Evolutionary conservation across 805 yeast genomes (phyloP).

Genomic region (Cyberlindnera bimundalis): DNA sequence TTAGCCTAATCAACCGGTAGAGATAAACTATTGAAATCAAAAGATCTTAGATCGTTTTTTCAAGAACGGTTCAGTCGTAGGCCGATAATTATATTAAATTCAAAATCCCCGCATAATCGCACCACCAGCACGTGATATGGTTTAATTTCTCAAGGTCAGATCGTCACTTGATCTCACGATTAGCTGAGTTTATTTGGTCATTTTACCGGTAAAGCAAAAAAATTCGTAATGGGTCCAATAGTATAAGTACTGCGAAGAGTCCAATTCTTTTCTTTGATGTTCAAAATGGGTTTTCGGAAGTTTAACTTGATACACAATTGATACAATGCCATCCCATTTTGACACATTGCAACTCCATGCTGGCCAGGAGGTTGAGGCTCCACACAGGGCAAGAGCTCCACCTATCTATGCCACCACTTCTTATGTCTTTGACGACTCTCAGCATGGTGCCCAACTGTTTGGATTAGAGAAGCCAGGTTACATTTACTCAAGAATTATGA

Average conservation of each 20-base stretch:
- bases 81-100: no score
- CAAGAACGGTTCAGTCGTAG: no score
- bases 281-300: no score
- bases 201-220: not conserved
- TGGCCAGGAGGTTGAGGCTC: slow-evolving; percentile 72
- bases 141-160: not conserved
- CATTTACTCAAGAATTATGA: slow-evolving; percentile 86
- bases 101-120: not conserved
- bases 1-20: no score
- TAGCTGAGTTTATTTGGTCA: not conserved
- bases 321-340: slow-evolving; percentile 51
- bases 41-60: no score
- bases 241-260: not conserved
- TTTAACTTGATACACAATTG: not conserved
- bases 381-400: slow-evolving; percentile 70
- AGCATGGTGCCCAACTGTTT: slow-evolving; percentile 89
- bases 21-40: no score
- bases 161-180: slow-evolving; percentile 1
- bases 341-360: slow-evolving; percentile 95
- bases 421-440: slow-evolving; percentile 79
- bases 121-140: slow-evolving; percentile 1
- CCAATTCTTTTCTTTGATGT: no score
- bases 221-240: not conserved
- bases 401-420: slow-evolving; percentile 94
- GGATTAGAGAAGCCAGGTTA: slow-evolving; percentile 81